Evolutionary conservation across 306 rosid species (phyloP), one percentile per base, ranked within the genome.

Genomic region (Lupinus albus): DNA sequence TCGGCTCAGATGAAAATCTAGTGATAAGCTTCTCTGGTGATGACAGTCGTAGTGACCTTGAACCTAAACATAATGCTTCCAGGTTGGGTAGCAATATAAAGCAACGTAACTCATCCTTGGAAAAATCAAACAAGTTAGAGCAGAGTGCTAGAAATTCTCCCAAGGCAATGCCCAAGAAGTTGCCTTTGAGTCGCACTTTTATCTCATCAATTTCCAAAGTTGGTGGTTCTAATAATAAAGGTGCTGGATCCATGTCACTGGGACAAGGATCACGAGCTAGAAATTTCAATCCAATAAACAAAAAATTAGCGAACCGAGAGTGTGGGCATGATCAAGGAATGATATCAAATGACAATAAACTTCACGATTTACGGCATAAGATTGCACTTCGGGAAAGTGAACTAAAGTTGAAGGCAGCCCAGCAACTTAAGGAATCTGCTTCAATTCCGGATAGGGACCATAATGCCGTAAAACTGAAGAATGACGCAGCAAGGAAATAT

Each of bases 11-110:
- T 78, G 67, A 82, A 33, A 84, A 88, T 89, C 93, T 92, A 28
- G 96, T 92, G 61, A 92, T 92, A 78, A 81, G 88, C 79, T 92
- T 92, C 76, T 92, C 96, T n/a, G 98, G 89, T 66, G 89, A 84
- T 83, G 96, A 89, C 55, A 92, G 96, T 84, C 92, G 80, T 28
- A 89, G 93, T 75, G 98, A 87, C 59, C 59, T 81, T 76, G 98
- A 89, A 79, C 67, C 82, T 61, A 84, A 83, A 79, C 64, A 67
- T 46, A 80, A 70, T 39, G 11, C 47, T 46, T 56, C 77, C 67
- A 74, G 73, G 68, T 65, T 72, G 73, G 80, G 62, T 16, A 32
- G 67, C 49, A 68, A 77, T 70, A 66, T 64, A 71, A 89, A 81
- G 76, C 85, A 77, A 32, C 82, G 83, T 20, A 63, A 64, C 71